These are phyloP conservation scores for Geotrichum siamense DNA, from an alignment of 1,139 yeast genomes.

Conservation along the genomic window DNA sequence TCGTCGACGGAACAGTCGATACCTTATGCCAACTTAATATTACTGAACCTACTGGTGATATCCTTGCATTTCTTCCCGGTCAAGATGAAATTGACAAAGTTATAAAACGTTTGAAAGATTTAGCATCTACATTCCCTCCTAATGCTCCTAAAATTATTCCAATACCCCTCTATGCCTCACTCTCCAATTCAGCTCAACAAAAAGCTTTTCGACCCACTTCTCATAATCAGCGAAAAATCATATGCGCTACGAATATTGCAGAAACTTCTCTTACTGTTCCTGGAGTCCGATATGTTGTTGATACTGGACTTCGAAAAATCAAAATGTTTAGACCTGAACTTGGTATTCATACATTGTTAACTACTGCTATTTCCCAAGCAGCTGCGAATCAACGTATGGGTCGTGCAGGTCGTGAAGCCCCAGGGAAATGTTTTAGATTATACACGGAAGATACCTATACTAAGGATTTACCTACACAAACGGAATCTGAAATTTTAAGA, in stretches of 20 bases:
- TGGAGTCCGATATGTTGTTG: slow-evolving; percentile 91
- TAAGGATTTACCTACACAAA: slow-evolving; percentile 56
- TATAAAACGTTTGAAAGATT: slow-evolving; percentile 51
- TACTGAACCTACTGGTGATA: slow-evolving; percentile 75
- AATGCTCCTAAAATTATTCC: slow-evolving; percentile 73
- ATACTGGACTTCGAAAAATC: slow-evolving; percentile 85
- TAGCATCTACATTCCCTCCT: slow-evolving; percentile 60
- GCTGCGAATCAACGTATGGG: slow-evolving; percentile 95
- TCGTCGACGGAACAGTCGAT: slow-evolving; percentile 71
- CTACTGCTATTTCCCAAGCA: slow-evolving; percentile 89
- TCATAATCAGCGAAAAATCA: slow-evolving; percentile 54
- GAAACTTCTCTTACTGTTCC: slow-evolving; percentile 95
- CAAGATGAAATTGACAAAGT: slow-evolving; percentile 95
- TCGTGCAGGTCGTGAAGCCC: slow-evolving; percentile 95
- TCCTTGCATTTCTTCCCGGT: slow-evolving; percentile 86
- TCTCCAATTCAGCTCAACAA: slow-evolving; percentile 78
- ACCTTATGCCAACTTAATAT: slow-evolving; percentile 71
- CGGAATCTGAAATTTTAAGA: slow-evolving; percentile 88
- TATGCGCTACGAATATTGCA: slow-evolving; percentile 90
- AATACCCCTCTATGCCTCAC: slow-evolving; percentile 85
- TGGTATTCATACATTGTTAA: slow-evolving; percentile 82
- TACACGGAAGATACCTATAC: slow-evolving; percentile 66
- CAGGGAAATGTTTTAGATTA: slow-evolving; percentile 83
- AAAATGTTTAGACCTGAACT: slow-evolving; percentile 91
- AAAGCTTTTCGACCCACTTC: slow-evolving; percentile 61